phyloP scores from a whole-genome alignment of 345 rosid genomes.

The Ailanthus altissimus region DNA sequence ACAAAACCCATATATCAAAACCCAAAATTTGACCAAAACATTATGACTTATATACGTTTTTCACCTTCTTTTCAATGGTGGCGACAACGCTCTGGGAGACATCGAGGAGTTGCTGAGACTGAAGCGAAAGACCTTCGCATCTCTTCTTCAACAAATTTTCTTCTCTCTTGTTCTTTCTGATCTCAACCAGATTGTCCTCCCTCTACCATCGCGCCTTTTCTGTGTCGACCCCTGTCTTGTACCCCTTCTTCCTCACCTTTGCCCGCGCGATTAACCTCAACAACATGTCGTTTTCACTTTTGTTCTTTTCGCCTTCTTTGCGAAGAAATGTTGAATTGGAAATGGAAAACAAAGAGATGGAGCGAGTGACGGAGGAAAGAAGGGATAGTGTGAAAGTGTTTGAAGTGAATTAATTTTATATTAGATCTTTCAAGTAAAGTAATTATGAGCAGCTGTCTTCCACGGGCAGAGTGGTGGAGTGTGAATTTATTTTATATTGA shows the following conservation, averaged over 20 bases:
- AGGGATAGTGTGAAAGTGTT: constrained; percentile 7
- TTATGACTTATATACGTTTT: neutral
- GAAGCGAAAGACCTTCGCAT: constrained; percentile 61
- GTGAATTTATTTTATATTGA: too few species aligned
- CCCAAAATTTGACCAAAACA: neutral
- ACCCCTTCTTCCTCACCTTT: constrained; percentile 68
- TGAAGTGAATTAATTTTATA: neutral
- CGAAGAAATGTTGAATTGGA: neutral
- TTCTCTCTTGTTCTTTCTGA: constrained; percentile 72
- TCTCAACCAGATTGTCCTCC: constrained; percentile 80
- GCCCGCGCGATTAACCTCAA: constrained; percentile 61
- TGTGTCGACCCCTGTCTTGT: constrained; percentile 71
- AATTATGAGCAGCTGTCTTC: too few species aligned
- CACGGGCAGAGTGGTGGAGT: too few species aligned
- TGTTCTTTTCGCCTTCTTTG: neutral
- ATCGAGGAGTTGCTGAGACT: constrained; percentile 50
- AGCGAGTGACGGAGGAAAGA: neutral
- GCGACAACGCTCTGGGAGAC: constrained; percentile 52
- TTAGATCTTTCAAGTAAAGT: too few species aligned
- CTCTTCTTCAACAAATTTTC: constrained; percentile 73
- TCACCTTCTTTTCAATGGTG: constrained; percentile 69
- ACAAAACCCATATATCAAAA: too few species aligned
- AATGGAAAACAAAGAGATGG: neutral
- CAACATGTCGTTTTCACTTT: constrained; percentile 36
- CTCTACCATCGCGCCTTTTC: constrained; percentile 77